These are phyloP conservation scores for Flaveria ramosissima DNA, from an alignment of 129 eudicot genomes.

Conservation along the genomic window DNA sequence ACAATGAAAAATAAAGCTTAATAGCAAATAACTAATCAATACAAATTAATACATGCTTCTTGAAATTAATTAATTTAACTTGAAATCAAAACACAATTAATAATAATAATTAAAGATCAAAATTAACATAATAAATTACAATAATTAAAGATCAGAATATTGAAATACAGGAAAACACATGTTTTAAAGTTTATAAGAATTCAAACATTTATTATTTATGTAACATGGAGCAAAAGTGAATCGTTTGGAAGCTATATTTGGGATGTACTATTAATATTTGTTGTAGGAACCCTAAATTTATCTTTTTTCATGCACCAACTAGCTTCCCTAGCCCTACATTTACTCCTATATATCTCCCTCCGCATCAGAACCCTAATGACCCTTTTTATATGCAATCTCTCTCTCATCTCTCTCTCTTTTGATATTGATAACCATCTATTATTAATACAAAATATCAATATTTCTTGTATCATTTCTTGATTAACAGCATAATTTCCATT, in stretches of 20 bases:
- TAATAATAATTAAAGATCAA: no score
- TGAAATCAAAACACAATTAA: no score
- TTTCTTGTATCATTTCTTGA: background rate
- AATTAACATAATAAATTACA: no score
- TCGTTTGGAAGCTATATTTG: constrained; percentile 45
- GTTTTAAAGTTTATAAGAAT: background rate
- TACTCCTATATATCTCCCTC: constrained; percentile 38
- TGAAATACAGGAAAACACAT: no score
- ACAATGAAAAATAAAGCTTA: no score
- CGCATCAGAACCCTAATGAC: constrained; percentile 38
- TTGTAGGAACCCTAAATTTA: constrained; percentile 57
- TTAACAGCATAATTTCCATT: background rate
- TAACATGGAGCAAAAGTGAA: constrained; percentile 30
- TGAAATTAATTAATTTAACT: no score
- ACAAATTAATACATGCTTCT: no score
- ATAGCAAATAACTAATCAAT: no score
- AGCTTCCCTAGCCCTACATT: constrained; percentile 38
- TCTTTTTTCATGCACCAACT: constrained; percentile 47
- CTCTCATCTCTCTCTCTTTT: background rate
- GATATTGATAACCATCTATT: constrained; percentile 1
- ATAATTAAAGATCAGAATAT: no score
- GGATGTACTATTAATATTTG: constrained; percentile 38
- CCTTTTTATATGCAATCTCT: constrained; percentile 23
- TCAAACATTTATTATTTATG: background rate
- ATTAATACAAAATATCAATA: constrained; percentile 25